Evolutionary conservation across 495 filamentous ascomycete species (phyloP).

Genomic region (Evansstolkia leycettana): DNA sequence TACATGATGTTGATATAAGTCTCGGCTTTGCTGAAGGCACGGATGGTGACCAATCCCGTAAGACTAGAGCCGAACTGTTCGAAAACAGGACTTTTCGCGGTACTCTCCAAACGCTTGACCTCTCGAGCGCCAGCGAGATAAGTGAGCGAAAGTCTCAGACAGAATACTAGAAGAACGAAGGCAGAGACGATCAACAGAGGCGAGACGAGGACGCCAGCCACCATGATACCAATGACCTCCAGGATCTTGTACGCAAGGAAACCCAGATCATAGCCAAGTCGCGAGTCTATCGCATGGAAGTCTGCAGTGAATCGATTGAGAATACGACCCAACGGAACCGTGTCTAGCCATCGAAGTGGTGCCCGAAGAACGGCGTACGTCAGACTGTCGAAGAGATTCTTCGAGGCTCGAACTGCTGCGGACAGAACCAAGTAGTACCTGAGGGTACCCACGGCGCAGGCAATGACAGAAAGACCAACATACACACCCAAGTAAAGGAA

Average conservation of each 20-base stretch:
- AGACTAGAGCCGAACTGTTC: conserved; percentile 58
- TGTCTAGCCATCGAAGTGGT: conserved; percentile 67
- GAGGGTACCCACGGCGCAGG: conserved; percentile 43
- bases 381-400: conserved; percentile 50
- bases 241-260: conserved; percentile 40
- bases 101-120: conserved; percentile 58
- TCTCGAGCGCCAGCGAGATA: conserved; percentile 62
- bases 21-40: conserved; percentile 51
- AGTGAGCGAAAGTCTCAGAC: conserved; percentile 38
- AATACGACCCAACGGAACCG: conserved; percentile 62
- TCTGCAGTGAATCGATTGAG: conserved; percentile 68
- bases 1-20: conserved; percentile 55
- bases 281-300: conserved; percentile 52
- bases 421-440: conserved; percentile 44
- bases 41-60: conserved; percentile 58
- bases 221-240: conserved; percentile 16
- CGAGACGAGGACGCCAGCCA: conserved; percentile 16
- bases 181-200: conserved; percentile 15
- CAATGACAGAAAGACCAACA: conserved; percentile 42
- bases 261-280: conserved; percentile 46
- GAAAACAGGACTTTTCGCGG: conserved; percentile 57
- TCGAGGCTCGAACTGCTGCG: conserved; percentile 49
- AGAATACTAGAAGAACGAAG: conserved; percentile 22
- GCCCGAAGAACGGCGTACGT: conserved; percentile 53
- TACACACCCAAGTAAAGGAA: conserved; percentile 57